Conservation (phyloP, 768 basidiomycete genomes). For the Fibroporia radiculosa region DNA sequence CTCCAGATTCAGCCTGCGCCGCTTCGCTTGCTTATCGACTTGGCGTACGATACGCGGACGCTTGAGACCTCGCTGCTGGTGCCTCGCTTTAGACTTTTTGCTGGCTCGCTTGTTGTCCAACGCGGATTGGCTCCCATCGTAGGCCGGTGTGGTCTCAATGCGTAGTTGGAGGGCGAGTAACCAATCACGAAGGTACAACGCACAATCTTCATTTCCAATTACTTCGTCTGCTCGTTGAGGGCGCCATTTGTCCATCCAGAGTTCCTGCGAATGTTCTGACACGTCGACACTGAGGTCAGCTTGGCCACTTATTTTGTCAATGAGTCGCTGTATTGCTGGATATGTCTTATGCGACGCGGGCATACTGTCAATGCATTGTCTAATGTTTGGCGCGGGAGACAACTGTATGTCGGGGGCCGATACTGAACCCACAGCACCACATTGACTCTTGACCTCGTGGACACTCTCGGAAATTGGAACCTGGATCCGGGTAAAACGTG, state of each 20-base stretch:
- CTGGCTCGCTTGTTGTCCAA: constrained; percentile 7
- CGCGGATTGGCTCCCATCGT: not conserved
- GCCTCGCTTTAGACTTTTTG: constrained; percentile 19
- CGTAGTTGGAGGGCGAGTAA: constrained; percentile 60
- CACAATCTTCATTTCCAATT: constrained; percentile 67
- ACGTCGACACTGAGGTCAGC: not conserved
- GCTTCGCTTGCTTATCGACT: constrained; percentile 47
- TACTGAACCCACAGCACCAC: too few relatives aligned
- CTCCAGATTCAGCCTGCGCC: constrained; percentile 40
- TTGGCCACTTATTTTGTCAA: not conserved
- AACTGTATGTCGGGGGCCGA: too few relatives aligned
- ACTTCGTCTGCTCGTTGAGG: constrained; percentile 69
- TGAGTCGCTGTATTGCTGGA: constrained; percentile 13
- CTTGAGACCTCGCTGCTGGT: constrained; percentile 39
- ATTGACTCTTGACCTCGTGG: too few relatives aligned
- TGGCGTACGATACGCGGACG: constrained; percentile 52
- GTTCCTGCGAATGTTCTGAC: constrained; percentile 26
- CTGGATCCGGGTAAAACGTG: too few relatives aligned
- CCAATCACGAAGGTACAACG: constrained; percentile 74
- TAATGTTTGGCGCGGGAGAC: too few relatives aligned
- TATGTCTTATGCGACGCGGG: constrained; percentile 6
- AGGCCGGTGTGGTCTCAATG: constrained; percentile 13
- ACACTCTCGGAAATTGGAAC: too few relatives aligned
- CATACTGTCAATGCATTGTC: not conserved
- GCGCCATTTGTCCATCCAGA: constrained; percentile 72